Percentiles rank a stretch among this genome's conserved stretches.
Evolutionary conservation across 176 grass and related monocot genomes (phyloP).

Genomic region (Pharus latifolius): DNA sequence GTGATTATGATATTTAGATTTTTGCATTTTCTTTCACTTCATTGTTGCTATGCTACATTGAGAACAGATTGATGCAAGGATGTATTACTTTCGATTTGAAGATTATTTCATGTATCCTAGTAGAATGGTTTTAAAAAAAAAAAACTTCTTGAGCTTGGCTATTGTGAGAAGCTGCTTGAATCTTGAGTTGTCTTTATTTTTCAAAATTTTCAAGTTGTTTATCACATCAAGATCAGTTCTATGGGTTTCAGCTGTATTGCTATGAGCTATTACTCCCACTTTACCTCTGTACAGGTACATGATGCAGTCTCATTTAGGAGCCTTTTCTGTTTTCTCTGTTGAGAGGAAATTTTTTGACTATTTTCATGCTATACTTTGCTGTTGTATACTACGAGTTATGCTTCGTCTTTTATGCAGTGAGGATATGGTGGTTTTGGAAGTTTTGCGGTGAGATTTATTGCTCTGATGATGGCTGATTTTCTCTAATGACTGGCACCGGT

Average conservation of each 20-base stretch:
- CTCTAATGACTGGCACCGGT: too few species aligned
- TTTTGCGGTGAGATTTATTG: too few species aligned
- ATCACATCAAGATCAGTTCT: slow-evolving; percentile 84
- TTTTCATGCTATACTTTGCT: too few species aligned
- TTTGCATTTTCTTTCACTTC: slow-evolving; percentile 74
- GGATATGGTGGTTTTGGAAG: neutral
- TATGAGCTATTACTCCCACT: slow-evolving; percentile 77
- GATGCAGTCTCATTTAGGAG: slow-evolving; percentile 25
- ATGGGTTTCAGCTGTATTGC: slow-evolving; percentile 86
- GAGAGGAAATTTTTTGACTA: slow-evolving; percentile 97
- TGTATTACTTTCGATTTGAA: slow-evolving; percentile 96
- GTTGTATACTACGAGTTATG: too few species aligned
- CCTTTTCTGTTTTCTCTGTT: slow-evolving; percentile 71
- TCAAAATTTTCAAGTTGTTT: slow-evolving; percentile 90
- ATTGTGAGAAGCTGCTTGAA: slow-evolving; percentile 79
- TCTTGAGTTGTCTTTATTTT: slow-evolving; percentile 84
- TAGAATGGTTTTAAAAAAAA: slow-evolving; percentile 85
- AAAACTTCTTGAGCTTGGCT: slow-evolving; percentile 72
- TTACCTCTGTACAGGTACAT: slow-evolving; percentile 93
- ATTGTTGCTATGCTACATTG: slow-evolving; percentile 80
- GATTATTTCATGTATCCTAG: slow-evolving; percentile 90
- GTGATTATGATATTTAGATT: slow-evolving; percentile 80
- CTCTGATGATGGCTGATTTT: neutral
- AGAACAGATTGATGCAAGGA: slow-evolving; percentile 75
- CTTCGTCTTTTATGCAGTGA: neutral